Percentiles rank a stretch among this genome's conserved stretches.
Conservation (phyloP, 2,329 filamentous ascomycete genomes). For the Cyphellophora attinorum region DNA sequence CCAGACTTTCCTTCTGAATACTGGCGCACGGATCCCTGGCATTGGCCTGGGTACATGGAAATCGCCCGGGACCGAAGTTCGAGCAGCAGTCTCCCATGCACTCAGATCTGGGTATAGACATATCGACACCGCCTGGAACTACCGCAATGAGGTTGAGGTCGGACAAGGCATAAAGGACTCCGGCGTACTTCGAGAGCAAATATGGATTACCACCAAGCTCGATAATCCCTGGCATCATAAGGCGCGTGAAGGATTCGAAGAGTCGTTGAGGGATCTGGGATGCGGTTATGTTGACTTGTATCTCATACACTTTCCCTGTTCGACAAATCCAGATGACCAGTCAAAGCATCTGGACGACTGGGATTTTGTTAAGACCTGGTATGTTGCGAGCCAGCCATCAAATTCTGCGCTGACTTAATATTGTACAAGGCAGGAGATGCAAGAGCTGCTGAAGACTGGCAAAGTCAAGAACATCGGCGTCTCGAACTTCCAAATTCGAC, state of each 20-base stretch:
- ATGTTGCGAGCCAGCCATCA: slow-evolving; percentile 3
- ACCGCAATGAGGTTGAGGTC: slow-evolving; percentile 66
- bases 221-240: slow-evolving; percentile 71
- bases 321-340: slow-evolving; percentile 19
- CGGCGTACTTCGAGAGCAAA: slow-evolving; percentile 54
- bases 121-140: slow-evolving; percentile 67
- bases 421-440: slow-evolving; percentile 24
- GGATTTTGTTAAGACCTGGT: slow-evolving; percentile 73
- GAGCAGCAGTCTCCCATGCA: slow-evolving; percentile 60
- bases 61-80: slow-evolving; percentile 58
- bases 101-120: slow-evolving; percentile 62
- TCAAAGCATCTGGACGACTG: slow-evolving; percentile 63
- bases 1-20: slow-evolving; percentile 25
- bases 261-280: slow-evolving; percentile 54
- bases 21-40: slow-evolving; percentile 38
- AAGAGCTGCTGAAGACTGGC: slow-evolving; percentile 35
- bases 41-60: slow-evolving; percentile 75
- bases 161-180: slow-evolving; percentile 55
- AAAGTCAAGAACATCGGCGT: slow-evolving; percentile 76
- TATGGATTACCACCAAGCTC: slow-evolving; percentile 73
- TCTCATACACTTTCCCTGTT: slow-evolving; percentile 49
- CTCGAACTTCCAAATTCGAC: slow-evolving; percentile 74
- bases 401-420: neutral
- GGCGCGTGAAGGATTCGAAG: slow-evolving; percentile 47
- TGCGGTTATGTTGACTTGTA: slow-evolving; percentile 61